Conservation (phyloP, 2,329 filamentous ascomycete genomes). For the Kalaharituber pfeilii region DNA sequence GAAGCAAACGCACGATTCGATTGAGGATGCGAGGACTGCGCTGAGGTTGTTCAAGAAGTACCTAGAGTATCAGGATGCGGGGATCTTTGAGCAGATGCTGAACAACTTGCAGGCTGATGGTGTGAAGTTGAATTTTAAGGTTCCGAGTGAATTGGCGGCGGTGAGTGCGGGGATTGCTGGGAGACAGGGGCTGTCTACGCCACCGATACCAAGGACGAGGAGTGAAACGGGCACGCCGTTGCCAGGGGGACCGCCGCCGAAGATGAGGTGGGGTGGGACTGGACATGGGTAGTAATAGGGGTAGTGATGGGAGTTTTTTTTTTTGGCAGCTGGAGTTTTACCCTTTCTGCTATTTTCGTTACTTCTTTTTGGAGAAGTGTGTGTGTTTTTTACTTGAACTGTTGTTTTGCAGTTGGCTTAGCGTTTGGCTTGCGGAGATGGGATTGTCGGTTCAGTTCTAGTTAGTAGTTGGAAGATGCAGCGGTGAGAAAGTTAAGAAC, state of each 20-base stretch:
- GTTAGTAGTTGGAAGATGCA: too few relatives aligned
- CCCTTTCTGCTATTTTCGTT: too few relatives aligned
- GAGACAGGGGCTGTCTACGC: not conserved
- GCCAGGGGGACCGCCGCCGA: not conserved
- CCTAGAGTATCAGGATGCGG: conserved; percentile 71
- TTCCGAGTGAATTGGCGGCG: conserved; percentile 27
- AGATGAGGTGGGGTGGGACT: not conserved
- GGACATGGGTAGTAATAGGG: too few relatives aligned
- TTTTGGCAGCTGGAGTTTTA: too few relatives aligned
- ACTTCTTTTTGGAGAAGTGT: too few relatives aligned
- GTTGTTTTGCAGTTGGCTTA: too few relatives aligned
- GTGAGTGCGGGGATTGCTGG: not conserved
- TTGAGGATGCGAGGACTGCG: conserved; percentile 85
- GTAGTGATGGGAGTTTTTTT: too few relatives aligned
- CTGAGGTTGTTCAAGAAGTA: conserved; percentile 78
- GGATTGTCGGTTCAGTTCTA: too few relatives aligned
- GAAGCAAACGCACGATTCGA: conserved; percentile 77
- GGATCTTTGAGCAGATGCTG: conserved; percentile 64
- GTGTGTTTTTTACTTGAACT: too few relatives aligned
- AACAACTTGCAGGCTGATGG: conserved; percentile 65
- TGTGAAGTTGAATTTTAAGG: conserved; percentile 40
- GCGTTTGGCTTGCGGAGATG: too few relatives aligned
- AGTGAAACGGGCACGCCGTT: not conserved
- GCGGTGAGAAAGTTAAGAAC: too few relatives aligned
- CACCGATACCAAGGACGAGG: not conserved